Percentiles rank a stretch among this genome's conserved stretches.
These are phyloP conservation scores for Starmera quercuum DNA, from an alignment of 805 yeast genomes.

Conservation along the genomic window DNA sequence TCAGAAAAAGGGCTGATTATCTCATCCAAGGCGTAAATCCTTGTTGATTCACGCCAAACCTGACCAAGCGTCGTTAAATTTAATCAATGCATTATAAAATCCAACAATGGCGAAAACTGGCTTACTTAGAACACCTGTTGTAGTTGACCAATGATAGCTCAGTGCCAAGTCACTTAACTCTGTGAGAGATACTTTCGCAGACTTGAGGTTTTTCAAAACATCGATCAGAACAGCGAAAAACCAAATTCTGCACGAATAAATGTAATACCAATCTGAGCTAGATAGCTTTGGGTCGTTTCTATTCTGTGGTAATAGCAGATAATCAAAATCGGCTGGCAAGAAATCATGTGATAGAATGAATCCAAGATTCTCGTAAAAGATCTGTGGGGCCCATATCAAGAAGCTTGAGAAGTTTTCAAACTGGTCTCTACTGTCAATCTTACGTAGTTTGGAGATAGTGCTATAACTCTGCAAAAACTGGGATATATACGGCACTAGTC, in stretches of 20 bases:
- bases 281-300: slow-evolving; percentile 4
- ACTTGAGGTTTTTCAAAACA: slow-evolving; percentile 6
- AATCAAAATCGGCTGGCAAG: slow-evolving; percentile 7
- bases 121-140: slow-evolving; percentile 9
- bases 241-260: slow-evolving; percentile 15
- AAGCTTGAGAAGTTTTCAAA: slow-evolving; percentile 8
- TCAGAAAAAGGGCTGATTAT: not conserved
- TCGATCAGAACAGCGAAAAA: slow-evolving; percentile 8
- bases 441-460: slow-evolving; percentile 6
- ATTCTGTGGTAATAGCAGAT: slow-evolving; percentile 6
- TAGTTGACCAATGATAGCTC: slow-evolving; percentile 15
- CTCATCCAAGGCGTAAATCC: too few species aligned
- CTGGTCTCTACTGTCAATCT: slow-evolving; percentile 2
- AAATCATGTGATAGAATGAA: slow-evolving; percentile 12
- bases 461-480: slow-evolving; percentile 10
- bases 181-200: slow-evolving; percentile 4
- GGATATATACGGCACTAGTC: slow-evolving; percentile 11
- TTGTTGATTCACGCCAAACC: too few species aligned
- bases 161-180: slow-evolving; percentile 9
- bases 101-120: slow-evolving; percentile 13
- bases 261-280: slow-evolving; percentile 15
- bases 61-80: slow-evolving; percentile 6
- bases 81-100: slow-evolving; percentile 9
- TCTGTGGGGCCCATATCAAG: slow-evolving; percentile 9
- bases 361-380: slow-evolving; percentile 14